Evolutionary conservation across 352 stramenopile species (phyloP), one percentile per base, ranked within the genome.

Genomic region (Ophiocytium majus): DNA sequence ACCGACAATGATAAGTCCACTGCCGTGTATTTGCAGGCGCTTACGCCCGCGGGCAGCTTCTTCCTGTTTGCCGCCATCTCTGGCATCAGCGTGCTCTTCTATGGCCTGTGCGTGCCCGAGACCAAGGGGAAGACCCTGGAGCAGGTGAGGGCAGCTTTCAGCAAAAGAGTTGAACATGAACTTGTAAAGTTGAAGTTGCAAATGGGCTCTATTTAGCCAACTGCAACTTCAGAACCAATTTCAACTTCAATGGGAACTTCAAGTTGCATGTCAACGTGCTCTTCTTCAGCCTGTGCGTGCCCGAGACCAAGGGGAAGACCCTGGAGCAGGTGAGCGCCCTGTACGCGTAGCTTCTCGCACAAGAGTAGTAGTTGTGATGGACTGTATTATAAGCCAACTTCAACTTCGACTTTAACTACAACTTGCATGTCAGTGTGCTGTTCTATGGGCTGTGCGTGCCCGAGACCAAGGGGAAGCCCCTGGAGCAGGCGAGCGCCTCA

Each of bases 371-470:
- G 28, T 23, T 71, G 57, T 23, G 57, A 23, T 23, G 23, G 57
- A 28, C 28, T 71, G 57, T 71, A 71, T 71, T 71, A 71, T 71
- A 23, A 71, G 28, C 57, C 57, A 28, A 71, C 28, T 71, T 71
- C 28, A 23, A 71, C 57, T 71, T 23, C 28, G 57, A 23, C 23
- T 71, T 71, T 71, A 28, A 23, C 28, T 23, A 23, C 57, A 71
- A 23, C 28, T 71, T 28, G 23, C 57, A 23, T 23, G 57, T 71
- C 57, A 71, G 57, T 71, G 89, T 91, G 32, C 90, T 92, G 35
- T 94, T 95, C 83, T 92, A 94, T 81, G 91, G 93, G 86, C 89
- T 93, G 0, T 92, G 94, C 49, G 94, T 93, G 90, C 91, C 86
- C 31, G 89, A 90, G 43, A 91, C 64, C 81, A 93, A 83, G 50